Evolutionary conservation across 2,329 filamentous ascomycete genomes (phyloP), one percentile per base, ranked within the genome.

Genomic region (Ophiostoma sp.): DNA sequence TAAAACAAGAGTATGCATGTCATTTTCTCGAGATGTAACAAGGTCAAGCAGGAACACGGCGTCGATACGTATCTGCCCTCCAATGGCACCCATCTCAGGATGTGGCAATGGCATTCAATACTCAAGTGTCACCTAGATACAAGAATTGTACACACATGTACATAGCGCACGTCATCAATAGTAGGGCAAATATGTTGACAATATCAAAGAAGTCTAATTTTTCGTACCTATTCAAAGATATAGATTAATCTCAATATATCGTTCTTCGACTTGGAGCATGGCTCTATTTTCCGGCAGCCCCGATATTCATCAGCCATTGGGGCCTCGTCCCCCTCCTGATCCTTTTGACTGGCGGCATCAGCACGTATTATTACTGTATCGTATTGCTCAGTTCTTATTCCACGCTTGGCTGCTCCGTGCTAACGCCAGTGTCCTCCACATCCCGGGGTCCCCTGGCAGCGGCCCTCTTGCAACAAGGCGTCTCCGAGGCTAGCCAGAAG

Each of bases 331-430:
- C 27, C 27, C 27, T 27, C 27, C 27, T 27, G 2, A 27, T 27
- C 27, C 27, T 27, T 27, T 27, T 27, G 27, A 27, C 27, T 27
- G 27, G 27, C 27, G 27, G 27, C 2, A 27, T 27, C 27, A 27
- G 27, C 27, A 27, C 2, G 27, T 27, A 27, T 27, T 27, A 27
- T 27, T 27, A 27, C 27, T 27, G 27, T 27, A 27, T 27, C 27
- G 27, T 27, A 27, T 27, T 27, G 27, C 27, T 27, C 27, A 27
- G 27, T 27, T 27, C 27, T 60, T 60, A 60, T 60, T 60, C 55
- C 27, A 60, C 55, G 55, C 55, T 60, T 60, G 55, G 55, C 55
- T 60, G 55, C 27, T 60, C 55, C 55, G 55, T 60, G 27, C 55
- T 12, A 60, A 36, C 55, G 49, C 49, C 27, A 38, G 55, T 7